Conservation (phyloP, 495 filamentous ascomycete genomes). For the Penicillium coffeae region DNA sequence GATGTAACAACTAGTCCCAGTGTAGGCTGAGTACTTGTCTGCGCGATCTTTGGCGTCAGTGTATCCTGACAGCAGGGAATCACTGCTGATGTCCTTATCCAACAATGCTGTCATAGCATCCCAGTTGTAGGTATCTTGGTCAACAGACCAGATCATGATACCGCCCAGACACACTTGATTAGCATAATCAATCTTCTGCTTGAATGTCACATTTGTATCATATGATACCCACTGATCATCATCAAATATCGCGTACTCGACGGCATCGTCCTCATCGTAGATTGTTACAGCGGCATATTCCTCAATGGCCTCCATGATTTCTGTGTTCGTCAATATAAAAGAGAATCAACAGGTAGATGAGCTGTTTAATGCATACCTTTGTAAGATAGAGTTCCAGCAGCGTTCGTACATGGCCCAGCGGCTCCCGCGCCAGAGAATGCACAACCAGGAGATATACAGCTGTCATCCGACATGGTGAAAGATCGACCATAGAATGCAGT, state of each 20-base stretch:
- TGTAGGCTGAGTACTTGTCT: neutral
- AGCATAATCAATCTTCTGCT: conserved; percentile 38
- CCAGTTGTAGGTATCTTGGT: conserved; percentile 3
- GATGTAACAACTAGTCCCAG: neutral
- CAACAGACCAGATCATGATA: conserved; percentile 14
- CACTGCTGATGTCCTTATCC: neutral
- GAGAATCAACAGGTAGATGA: no score
- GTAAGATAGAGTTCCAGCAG: conserved; percentile 30
- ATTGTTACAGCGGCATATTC: no score
- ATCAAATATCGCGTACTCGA: conserved; percentile 37
- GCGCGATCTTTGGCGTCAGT: no score
- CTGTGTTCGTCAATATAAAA: no score
- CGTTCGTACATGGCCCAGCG: conserved; percentile 29
- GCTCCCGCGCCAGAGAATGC: conserved; percentile 18
- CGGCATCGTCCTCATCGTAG: conserved; percentile 12
- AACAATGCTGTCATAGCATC: neutral
- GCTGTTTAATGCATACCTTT: neutral
- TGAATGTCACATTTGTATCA: conserved; percentile 39
- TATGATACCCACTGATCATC: conserved; percentile 47
- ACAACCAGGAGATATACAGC: conserved; percentile 22
- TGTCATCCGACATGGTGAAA: conserved; percentile 13
- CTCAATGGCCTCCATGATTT: no score
- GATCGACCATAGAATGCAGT: conserved; percentile 38
- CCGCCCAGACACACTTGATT: conserved; percentile 24
- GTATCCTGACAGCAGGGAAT: neutral